Evolutionary conservation across 305 asterid species (phyloP).

Genomic region (Solanum hybrid): DNA sequence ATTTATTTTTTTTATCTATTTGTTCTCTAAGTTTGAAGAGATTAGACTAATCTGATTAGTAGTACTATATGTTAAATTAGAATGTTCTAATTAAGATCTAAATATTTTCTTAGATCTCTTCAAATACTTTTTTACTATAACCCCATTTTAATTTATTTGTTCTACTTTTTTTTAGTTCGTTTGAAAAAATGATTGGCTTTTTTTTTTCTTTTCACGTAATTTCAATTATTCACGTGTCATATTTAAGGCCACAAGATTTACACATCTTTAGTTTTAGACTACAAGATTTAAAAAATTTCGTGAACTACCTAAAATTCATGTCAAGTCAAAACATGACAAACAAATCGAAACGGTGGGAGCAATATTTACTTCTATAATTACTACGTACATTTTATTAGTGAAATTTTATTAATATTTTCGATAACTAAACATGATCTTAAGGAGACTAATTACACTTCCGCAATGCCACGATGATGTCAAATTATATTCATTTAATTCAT

Average conservation of each 20-base stretch:
- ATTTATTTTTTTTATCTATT: not conserved
- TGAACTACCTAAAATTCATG: not conserved
- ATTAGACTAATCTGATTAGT: not conserved
- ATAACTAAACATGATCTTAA: not conserved
- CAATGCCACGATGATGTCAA: not conserved
- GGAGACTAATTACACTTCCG: not conserved
- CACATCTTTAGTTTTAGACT: not conserved
- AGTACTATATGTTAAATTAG: not conserved
- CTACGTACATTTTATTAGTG: not conserved
- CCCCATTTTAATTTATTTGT: not conserved
- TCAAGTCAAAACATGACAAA: not conserved
- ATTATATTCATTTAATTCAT: not conserved
- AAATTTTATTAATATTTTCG: not conserved
- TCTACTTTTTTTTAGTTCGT: not conserved
- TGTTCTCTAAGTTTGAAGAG: not conserved
- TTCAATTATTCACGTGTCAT: not conserved
- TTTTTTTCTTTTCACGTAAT: not conserved
- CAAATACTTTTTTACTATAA: not conserved
- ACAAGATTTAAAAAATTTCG: too few relatives aligned
- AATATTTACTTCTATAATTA: not conserved
- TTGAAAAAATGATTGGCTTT: not conserved
- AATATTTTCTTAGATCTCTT: not conserved
- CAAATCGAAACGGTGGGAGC: not conserved
- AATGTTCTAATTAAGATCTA: not conserved
- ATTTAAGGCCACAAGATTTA: fast-evolving